Percentiles rank a stretch among this genome's conserved stretches.
phyloP scores from a whole-genome alignment of 352 stramenopile species.

The Phytopythium vexans region DNA sequence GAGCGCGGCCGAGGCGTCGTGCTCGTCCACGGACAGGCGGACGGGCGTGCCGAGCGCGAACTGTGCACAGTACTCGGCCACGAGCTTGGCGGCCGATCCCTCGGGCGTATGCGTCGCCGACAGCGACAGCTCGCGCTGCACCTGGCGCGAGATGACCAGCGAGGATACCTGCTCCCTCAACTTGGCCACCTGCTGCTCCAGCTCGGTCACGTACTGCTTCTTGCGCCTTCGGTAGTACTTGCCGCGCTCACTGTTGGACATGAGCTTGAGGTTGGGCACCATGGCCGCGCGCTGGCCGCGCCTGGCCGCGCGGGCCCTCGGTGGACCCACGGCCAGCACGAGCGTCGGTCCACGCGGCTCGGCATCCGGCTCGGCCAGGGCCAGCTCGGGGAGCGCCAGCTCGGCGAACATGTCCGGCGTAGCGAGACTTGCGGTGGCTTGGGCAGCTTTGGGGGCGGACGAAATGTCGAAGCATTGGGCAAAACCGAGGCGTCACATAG shows the following conservation, averaged over 20 bases:
- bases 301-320: no score
- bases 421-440: no score
- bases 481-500: no score
- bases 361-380: no score
- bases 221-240: slow-evolving; percentile 61
- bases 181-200: slow-evolving; percentile 30
- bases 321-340: no score
- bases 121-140: slow-evolving; percentile 25
- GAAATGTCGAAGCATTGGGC: no score
- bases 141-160: slow-evolving; percentile 26
- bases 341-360: no score
- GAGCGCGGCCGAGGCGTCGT: slow-evolving; percentile 15
- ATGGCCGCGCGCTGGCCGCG: slow-evolving; percentile 2
- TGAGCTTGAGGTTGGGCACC: slow-evolving; percentile 34
- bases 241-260: slow-evolving; percentile 62
- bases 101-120: slow-evolving; percentile 21
- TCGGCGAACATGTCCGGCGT: no score
- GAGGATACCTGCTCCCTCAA: slow-evolving; percentile 44
- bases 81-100: slow-evolving; percentile 24
- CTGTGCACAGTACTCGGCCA: slow-evolving; percentile 48
- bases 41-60: slow-evolving; percentile 49
- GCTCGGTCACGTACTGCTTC: slow-evolving; percentile 37
- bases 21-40: slow-evolving; percentile 27
- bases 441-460: no score
- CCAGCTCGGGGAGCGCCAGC: no score